Base-by-base conservation (phyloP, 164 flowering plant species). In the Chimonanthus praecox region DNA sequence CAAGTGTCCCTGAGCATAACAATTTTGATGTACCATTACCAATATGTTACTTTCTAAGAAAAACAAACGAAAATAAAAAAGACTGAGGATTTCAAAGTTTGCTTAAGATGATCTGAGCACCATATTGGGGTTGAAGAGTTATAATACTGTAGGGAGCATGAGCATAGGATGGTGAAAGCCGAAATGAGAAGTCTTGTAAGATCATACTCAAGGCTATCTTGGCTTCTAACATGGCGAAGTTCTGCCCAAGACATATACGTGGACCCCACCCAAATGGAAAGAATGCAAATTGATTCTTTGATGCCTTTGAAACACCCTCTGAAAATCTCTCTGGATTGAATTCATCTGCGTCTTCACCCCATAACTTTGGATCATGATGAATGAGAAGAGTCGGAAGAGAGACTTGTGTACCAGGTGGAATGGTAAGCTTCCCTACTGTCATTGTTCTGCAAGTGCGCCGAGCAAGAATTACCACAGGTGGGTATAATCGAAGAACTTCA, bases 181-280 rank as follows among this genome's bases (percentile, higher is more conserved):
- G 33, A 33, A 33, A 33, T 33, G 33, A 33, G 72, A 70, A 70
- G 2, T 46, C 15, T 51, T 70, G 72, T 33, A 70, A 48, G 64
- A 70, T 51, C 72, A 70, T 70, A 64, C 63, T 44, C 61, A 70
- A 33, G 10, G 54, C 72, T 44, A 70, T 15, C 64, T 51, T 70
- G 44, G 61, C 46, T 45, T 70, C 63, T 2, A 54, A 51, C 47
- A 70, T 51, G 44, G 72, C 62, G 8, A 51, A 54, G 62, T 70
- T 70, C 64, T 70, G 72, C 44, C 72, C 72, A 21, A 70, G 10
- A 48, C 72, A 70, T 21, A 70, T 54, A 16, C 63, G 20, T 6
- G 72, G 62, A 3, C 72, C 72, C 63, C 51, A 33, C 10, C 72
- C 64, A 33, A 70, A 70, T 50, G 72, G 72, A 15, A 70, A 51